Evolutionary conservation across 2,329 filamentous ascomycete genomes (phyloP).

Genomic region (Fusarium anguioides): DNA sequence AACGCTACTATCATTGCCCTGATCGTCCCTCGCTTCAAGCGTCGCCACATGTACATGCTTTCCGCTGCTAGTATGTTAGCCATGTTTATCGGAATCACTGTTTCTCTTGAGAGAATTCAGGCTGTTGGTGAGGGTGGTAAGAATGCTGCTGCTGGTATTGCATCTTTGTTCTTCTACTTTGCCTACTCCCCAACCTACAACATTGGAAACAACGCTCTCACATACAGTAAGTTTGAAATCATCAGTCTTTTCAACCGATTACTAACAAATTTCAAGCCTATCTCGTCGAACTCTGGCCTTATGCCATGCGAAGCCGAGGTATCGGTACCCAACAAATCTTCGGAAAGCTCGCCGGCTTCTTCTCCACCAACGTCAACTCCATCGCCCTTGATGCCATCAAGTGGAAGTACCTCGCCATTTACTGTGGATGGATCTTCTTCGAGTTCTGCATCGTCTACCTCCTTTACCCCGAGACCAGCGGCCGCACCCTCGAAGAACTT

Average conservation of each 20-base stretch:
- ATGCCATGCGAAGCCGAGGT: constrained; percentile 66
- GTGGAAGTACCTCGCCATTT: constrained; percentile 58
- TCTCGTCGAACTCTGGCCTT: constrained; percentile 70
- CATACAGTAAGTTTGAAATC: constrained; percentile 22
- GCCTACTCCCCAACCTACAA: constrained; percentile 35
- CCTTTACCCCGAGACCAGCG: constrained; percentile 86
- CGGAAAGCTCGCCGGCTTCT: constrained; percentile 56
- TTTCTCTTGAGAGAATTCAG: constrained; percentile 56
- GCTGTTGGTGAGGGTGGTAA: constrained; percentile 38
- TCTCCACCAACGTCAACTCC: constrained; percentile 59
- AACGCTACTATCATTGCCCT: constrained; percentile 56
- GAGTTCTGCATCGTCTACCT: constrained; percentile 73
- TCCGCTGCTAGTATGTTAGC: constrained; percentile 60
- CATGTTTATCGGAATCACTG: constrained; percentile 66
- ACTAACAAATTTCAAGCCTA: constrained; percentile 50
- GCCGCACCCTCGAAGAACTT: constrained; percentile 76
- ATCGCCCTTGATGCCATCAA: constrained; percentile 53
- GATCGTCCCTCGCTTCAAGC: constrained; percentile 58
- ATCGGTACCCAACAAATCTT: constrained; percentile 68
- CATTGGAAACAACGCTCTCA: constrained; percentile 40
- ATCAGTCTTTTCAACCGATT: accelerated
- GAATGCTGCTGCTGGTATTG: constrained; percentile 24
- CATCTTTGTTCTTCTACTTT: constrained; percentile 34
- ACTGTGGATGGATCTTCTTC: constrained; percentile 56
- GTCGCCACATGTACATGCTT: constrained; percentile 63